Conservation (phyloP, 805 yeast genomes). For the Lipomyces kockii region DNA sequence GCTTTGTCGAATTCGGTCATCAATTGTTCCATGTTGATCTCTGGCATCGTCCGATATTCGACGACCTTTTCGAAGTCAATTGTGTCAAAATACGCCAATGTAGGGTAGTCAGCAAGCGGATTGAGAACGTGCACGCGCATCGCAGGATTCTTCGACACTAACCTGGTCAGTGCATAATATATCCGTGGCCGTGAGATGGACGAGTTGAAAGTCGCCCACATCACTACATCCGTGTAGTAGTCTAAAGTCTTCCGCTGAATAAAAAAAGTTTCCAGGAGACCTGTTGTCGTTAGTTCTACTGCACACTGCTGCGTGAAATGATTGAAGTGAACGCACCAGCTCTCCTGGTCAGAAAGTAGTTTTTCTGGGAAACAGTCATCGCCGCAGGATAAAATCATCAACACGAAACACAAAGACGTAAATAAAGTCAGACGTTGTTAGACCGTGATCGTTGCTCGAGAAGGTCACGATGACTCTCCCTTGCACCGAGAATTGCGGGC, state of each 20-base stretch:
- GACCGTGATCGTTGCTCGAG: too few relatives aligned
- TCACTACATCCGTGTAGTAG: slow-evolving; percentile 3
- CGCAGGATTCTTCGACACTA: slow-evolving; percentile 1
- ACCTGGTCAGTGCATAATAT: neutral
- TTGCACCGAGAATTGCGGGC: too few relatives aligned
- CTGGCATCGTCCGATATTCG: neutral
- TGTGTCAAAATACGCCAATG: slow-evolving; percentile 7
- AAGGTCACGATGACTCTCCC: too few relatives aligned
- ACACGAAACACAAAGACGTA: neutral
- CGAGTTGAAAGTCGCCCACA: slow-evolving; percentile 3
- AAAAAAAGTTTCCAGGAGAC: slow-evolving; percentile 4
- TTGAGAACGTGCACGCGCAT: neutral
- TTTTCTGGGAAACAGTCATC: neutral
- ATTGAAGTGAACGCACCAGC: slow-evolving; percentile 1
- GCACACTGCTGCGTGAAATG: neutral
- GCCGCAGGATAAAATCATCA: neutral
- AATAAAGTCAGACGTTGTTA: too few relatives aligned
- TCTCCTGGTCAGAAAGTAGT: neutral
- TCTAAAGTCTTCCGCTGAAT: neutral
- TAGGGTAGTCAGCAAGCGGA: neutral
- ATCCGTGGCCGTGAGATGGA: neutral
- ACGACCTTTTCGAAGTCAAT: slow-evolving; percentile 1
- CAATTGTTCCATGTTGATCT: slow-evolving; percentile 4
- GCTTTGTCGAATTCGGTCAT: slow-evolving; percentile 1
- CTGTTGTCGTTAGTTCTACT: neutral